Conservation (phyloP, 2,329 filamentous ascomycete species). For the Talaromyces islandicus region DNA sequence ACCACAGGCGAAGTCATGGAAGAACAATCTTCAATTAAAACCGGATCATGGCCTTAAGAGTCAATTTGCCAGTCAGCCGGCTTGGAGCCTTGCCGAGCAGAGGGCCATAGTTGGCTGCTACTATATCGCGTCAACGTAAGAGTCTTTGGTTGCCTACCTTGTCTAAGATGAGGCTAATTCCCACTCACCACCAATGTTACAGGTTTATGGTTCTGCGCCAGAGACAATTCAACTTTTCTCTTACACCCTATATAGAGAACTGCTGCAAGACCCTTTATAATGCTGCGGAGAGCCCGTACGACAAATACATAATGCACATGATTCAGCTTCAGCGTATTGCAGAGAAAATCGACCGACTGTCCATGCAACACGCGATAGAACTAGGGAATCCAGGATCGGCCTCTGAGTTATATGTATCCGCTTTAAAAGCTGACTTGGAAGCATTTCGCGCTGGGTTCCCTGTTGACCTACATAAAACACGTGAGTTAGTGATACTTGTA, state of each 20-base stretch:
- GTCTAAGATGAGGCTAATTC: background rate
- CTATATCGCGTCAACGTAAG: conserved; percentile 38
- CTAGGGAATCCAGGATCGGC: conserved; percentile 14
- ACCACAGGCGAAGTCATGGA: conserved; percentile 21
- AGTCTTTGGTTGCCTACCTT: background rate
- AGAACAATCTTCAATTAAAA: conserved; percentile 23
- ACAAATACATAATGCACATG: conserved; percentile 30
- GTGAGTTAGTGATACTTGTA: background rate
- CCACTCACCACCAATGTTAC: background rate
- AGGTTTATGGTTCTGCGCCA: conserved; percentile 33
- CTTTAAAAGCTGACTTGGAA: conserved; percentile 26
- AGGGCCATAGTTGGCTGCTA: conserved; percentile 41
- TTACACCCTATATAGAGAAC: conserved; percentile 30
- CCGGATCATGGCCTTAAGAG: conserved; percentile 14
- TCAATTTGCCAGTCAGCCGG: conserved; percentile 1
- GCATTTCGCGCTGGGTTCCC: conserved; percentile 23
- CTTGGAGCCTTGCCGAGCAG: conserved; percentile 36
- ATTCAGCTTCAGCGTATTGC: conserved; percentile 33
- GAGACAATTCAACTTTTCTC: conserved; percentile 32
- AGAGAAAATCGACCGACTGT: conserved; percentile 31
- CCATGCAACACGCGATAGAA: conserved; percentile 13
- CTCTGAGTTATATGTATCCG: conserved; percentile 24
- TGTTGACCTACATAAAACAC: background rate
- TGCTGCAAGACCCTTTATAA: conserved; percentile 29
- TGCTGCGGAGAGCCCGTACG: conserved; percentile 25